These are phyloP conservation scores for Blastomyces percursus DNA, from an alignment of 2,329 filamentous ascomycete genomes.

Conservation along the genomic window DNA sequence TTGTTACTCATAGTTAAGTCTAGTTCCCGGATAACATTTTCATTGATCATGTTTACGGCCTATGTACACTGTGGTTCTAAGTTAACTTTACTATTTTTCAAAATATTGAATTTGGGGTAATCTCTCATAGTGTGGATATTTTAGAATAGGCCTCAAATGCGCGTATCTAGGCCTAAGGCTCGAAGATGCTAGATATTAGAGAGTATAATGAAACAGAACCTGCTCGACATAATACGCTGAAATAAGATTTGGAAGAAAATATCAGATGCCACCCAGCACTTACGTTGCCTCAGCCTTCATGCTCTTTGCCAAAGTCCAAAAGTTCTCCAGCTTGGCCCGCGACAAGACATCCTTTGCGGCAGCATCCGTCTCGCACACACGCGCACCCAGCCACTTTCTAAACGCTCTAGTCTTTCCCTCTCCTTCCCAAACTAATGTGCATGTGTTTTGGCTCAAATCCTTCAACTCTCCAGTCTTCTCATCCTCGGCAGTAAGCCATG, in stretches of 20 bases:
- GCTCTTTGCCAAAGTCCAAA: constrained; percentile 83
- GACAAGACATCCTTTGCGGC: constrained; percentile 72
- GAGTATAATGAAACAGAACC: not conserved
- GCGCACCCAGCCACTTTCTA: constrained; percentile 69
- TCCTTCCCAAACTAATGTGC: constrained; percentile 79
- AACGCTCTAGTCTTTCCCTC: constrained; percentile 72
- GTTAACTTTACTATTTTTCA: not conserved
- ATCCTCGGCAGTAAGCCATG: constrained; percentile 70
- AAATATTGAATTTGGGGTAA: not conserved
- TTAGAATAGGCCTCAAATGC: not conserved
- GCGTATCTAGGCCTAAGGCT: not conserved
- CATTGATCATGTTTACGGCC: not conserved
- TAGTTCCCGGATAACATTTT: not conserved
- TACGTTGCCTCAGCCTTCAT: constrained; percentile 23
- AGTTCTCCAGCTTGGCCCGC: constrained; percentile 82
- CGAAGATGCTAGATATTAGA: not conserved
- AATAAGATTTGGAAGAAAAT: not conserved
- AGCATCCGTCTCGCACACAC: constrained; percentile 85
- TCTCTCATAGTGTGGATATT: not conserved
- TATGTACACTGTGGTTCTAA: not conserved
- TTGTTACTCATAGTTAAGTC: not conserved
- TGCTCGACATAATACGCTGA: not conserved
- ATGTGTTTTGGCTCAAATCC: constrained; percentile 72
- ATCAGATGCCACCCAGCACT: not conserved
- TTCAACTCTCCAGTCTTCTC: constrained; percentile 62